Evolutionary conservation across 805 yeast genomes (phyloP).

Genomic region (Kodamaea leandrae): DNA sequence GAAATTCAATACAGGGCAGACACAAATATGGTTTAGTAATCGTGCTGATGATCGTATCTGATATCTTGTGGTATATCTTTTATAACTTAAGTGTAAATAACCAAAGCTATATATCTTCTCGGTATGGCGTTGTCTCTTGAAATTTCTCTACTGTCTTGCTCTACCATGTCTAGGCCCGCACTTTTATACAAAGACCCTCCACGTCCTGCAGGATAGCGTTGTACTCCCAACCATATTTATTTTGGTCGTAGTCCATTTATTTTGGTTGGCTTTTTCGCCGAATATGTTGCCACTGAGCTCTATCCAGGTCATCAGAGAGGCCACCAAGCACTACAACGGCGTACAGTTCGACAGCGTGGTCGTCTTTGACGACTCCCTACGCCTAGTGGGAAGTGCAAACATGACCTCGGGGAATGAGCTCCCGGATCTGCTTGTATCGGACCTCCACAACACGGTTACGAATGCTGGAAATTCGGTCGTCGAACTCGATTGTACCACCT

Average conservation of each 20-base stretch:
- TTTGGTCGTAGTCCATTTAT: no score
- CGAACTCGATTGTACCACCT: conserved; percentile 6
- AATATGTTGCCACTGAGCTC: conserved; percentile 2
- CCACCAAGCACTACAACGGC: conserved; percentile 3
- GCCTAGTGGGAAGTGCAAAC: not conserved
- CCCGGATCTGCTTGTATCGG: conserved; percentile 1
- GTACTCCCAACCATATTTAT: conserved; percentile 1
- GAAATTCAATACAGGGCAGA: no score
- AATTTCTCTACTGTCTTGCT: no score
- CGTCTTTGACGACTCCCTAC: not conserved
- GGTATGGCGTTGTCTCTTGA: no score
- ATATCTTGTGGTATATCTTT: no score
- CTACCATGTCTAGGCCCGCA: no score
- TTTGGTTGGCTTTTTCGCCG: no score
- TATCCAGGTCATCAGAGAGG: conserved; percentile 3
- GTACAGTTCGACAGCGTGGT: conserved; percentile 5
- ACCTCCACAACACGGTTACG: not conserved
- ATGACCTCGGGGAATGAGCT: not conserved
- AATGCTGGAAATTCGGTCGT: conserved; percentile 4
- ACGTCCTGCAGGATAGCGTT: conserved; percentile 1
- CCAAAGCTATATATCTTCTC: no score
- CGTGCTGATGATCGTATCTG: no score
- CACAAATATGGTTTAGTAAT: no score
- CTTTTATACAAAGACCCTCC: not conserved
- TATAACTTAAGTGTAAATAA: no score